Base-by-base conservation (phyloP, 164 flowering plant species). In the Annona squamosa region DNA sequence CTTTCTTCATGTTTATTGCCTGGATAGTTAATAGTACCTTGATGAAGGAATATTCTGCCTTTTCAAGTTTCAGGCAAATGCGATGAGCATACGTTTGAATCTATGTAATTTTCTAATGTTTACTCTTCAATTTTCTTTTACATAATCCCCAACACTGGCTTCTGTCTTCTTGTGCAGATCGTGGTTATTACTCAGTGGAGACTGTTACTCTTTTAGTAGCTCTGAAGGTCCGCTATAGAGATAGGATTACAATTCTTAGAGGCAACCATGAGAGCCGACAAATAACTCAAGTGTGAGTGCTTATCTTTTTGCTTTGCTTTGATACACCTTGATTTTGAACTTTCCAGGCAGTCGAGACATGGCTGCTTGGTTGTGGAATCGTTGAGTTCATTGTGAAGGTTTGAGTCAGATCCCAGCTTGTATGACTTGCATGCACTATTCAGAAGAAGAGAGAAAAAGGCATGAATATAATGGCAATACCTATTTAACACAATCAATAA, bases 111-210 rank as follows among this genome's bases (percentile, higher is more conserved):
- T 7, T 69, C 12, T 26, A 3, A 64, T 68, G 59, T 43, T 44
- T 71, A 45, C 2, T 63, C 61, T 5, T n/a, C 44, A 18, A 18
- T 46, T 7, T 71, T 37, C 46, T 9, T 19, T 46, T 6, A 5
- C 42, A 16, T 63, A 4, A 46, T 46, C 12, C 16, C 41, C 19
- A 57, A 42, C 57, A 4, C 64, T 43, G 16, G 17, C 59, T 70
- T 69, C 69, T 48, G 70, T 70, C 48, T 63, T 70, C 67, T 75
- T 56, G 69, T 78, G 82, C 85, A 84, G 86, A 84, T 77, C 86
- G 85, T 78, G 86, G 86, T 42, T 84, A 84, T 76, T 84, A 84
- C 71, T 84, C 86, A 2, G 86, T 84, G 76, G 86, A 84, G 74
- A 82, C 86, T 44, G 86, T 84, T 68, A 73, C 86, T 68, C 81